phyloP scores from a whole-genome alignment of 2,329 filamentous ascomycete genomes.

The Diaporthe eres region DNA sequence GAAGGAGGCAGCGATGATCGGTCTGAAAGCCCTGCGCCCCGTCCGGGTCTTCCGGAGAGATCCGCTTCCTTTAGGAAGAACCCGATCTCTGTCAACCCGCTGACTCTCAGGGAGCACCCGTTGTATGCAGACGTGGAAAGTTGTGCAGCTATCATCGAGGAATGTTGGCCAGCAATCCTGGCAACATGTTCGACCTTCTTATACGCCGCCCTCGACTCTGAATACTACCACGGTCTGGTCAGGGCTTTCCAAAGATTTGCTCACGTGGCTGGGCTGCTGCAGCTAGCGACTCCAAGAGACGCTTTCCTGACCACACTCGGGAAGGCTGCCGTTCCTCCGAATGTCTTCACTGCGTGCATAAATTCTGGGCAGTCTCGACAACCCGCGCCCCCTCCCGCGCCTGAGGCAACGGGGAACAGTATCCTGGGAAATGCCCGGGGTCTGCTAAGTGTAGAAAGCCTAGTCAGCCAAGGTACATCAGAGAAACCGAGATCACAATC shows the following conservation, averaged over 20 bases:
- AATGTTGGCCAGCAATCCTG: slow-evolving; percentile 95
- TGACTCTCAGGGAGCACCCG: slow-evolving; percentile 81
- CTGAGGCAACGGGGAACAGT: slow-evolving; percentile 65
- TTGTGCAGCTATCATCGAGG: slow-evolving; percentile 86
- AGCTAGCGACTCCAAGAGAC: slow-evolving; percentile 88
- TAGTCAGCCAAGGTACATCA: slow-evolving; percentile 69
- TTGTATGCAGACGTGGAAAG: slow-evolving; percentile 79
- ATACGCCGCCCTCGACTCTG: slow-evolving; percentile 90
- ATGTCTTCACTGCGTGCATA: slow-evolving; percentile 74
- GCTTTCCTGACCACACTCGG: slow-evolving; percentile 94
- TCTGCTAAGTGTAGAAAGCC: slow-evolving; percentile 79
- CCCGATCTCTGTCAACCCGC: slow-evolving; percentile 86
- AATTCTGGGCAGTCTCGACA: slow-evolving; percentile 63
- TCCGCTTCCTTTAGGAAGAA: slow-evolving; percentile 80
- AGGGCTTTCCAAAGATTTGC: slow-evolving; percentile 95
- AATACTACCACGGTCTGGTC: slow-evolving; percentile 93
- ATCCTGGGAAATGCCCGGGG: slow-evolving; percentile 80
- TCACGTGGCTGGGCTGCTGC: slow-evolving; percentile 91
- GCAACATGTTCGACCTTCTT: slow-evolving; percentile 96
- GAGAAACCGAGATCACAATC: slow-evolving; percentile 74
- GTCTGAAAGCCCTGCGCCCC: slow-evolving; percentile 57
- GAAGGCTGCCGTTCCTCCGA: slow-evolving; percentile 92
- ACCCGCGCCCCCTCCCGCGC: slow-evolving; percentile 58
- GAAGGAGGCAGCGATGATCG: slow-evolving; percentile 37
- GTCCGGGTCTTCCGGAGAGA: slow-evolving; percentile 62